Evolutionary conservation across 176 grass and related monocot species (phyloP).

Genomic region (Luzula sylvatica): DNA sequence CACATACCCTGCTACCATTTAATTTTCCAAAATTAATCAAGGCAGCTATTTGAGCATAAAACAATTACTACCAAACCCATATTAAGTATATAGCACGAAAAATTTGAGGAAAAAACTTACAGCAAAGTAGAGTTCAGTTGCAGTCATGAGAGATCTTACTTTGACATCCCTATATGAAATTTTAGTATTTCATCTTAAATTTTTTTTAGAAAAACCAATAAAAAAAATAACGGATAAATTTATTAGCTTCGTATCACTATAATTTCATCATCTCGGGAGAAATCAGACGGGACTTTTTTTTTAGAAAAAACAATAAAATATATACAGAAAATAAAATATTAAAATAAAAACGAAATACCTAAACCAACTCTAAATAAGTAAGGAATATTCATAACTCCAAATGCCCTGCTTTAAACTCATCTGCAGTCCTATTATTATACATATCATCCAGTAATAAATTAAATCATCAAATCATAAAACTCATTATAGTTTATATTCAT

Average conservation of each 20-base stretch:
- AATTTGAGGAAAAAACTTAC: too few species aligned
- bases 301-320: too few species aligned
- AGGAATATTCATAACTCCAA: slow-evolving; percentile 57
- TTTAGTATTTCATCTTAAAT: background rate
- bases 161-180: slow-evolving; percentile 56
- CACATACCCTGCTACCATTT: too few species aligned
- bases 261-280: slow-evolving; percentile 50
- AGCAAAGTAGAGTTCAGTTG: slow-evolving; percentile 46
- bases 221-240: too few species aligned
- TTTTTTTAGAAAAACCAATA: too few species aligned
- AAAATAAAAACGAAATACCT: slow-evolving; percentile 28
- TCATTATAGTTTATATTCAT: background rate
- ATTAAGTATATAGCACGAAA: too few species aligned
- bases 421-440: slow-evolving; percentile 20
- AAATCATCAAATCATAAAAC: background rate
- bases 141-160: slow-evolving; percentile 67
- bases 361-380: slow-evolving; percentile 55
- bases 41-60: too few species aligned
- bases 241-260: slow-evolving; percentile 45
- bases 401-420: slow-evolving; percentile 61
- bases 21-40: too few species aligned
- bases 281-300: slow-evolving; percentile 28
- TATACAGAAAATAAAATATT: too few species aligned
- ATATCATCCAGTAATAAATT: background rate
- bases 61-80: too few species aligned